Base-by-base conservation (phyloP, 139 green algal genomes). In the Tetratostichococcus sp. region DNA sequence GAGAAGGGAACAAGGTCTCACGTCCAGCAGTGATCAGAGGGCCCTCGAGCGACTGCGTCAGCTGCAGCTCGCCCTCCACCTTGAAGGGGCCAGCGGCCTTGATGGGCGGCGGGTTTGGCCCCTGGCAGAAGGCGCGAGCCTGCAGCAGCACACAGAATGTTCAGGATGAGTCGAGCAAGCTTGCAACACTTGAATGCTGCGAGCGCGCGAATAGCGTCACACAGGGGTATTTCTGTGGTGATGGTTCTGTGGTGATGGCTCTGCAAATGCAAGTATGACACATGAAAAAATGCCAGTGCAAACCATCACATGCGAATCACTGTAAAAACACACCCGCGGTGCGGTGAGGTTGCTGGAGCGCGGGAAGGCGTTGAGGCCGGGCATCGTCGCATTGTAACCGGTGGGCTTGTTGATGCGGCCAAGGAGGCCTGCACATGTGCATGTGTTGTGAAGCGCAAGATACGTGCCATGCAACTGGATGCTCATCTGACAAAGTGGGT, bases 361-460 rank as follows among this genome's bases (percentile, higher is more conserved):
- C 22, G 71, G 71, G 71, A 75, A 78, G 43, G 33, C 32, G 25
- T 71, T 66, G 28, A 42, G n/a, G 32, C 67, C 77, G 2, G 32
- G 21, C 19, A 17, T 23, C 14, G 72, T 72, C 1, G 16, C 30
- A 11, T 76, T 68, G 57, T 71, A 82, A n/a, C 72, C 67, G 28
- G 50, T 67, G 34, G 75, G 70, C 6, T n/a, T 70, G 39, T 75
- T 83, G 77, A 87, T 87, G 30, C 31, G 42, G 6, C 82, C 82
- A 35, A 76, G 73, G 11, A 85, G 59, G 11, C 39, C 39, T 50
- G 39, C 8, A 50, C 8, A 11, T 50, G 39, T n/a, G n/a, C n/a
- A n/a, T n/a, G n/a, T n/a, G n/a, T n/a, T n/a, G n/a, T n/a, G 39
- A 50, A 50, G 11, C 39, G 39, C 6, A 11, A 11, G 39, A 50